phyloP scores from a whole-genome alignment of 305 asterid species.

The Striga hermonthica region DNA sequence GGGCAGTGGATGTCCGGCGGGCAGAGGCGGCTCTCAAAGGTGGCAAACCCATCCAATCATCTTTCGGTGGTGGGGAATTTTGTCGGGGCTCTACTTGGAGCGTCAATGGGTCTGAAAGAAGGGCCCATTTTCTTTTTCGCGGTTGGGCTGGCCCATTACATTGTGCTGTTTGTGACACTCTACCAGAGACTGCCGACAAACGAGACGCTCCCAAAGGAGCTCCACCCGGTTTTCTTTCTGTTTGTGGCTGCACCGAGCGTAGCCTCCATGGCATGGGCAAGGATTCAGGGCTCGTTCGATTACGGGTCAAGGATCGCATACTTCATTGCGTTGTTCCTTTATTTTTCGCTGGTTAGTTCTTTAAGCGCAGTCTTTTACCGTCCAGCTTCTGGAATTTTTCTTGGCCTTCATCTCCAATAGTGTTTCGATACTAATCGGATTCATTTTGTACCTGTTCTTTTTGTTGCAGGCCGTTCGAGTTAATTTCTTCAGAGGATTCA shows the following conservation, averaged over 20 bases:
- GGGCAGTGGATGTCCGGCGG: constrained; percentile 98
- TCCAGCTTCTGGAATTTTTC: not conserved
- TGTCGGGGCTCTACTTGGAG: constrained; percentile 85
- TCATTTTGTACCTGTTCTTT: constrained; percentile 11
- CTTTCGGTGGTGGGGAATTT: constrained; percentile 71
- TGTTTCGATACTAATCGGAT: not conserved
- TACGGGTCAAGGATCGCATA: constrained; percentile 57
- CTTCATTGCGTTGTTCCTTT: constrained; percentile 77
- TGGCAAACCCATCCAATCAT: constrained; percentile 84
- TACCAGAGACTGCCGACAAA: constrained; percentile 87
- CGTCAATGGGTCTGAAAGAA: constrained; percentile 75
- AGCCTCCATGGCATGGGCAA: constrained; percentile 86
- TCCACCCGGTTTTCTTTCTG: constrained; percentile 85
- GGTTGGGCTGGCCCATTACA: constrained; percentile 77
- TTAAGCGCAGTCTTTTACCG: not conserved
- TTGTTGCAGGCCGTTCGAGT: constrained; percentile 68
- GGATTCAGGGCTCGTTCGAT: constrained; percentile 63
- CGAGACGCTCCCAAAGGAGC: constrained; percentile 78
- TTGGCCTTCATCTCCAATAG: not conserved
- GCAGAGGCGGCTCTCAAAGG: constrained; percentile 76
- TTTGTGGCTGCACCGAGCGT: constrained; percentile 91
- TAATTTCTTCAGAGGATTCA: constrained; percentile 82
- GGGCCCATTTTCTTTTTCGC: constrained; percentile 88
- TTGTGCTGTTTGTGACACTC: constrained; percentile 71
- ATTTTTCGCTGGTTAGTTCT: constrained; percentile 58